Conservation (phyloP, 2,329 filamentous ascomycete genomes). For the Penicillium sp. region DNA sequence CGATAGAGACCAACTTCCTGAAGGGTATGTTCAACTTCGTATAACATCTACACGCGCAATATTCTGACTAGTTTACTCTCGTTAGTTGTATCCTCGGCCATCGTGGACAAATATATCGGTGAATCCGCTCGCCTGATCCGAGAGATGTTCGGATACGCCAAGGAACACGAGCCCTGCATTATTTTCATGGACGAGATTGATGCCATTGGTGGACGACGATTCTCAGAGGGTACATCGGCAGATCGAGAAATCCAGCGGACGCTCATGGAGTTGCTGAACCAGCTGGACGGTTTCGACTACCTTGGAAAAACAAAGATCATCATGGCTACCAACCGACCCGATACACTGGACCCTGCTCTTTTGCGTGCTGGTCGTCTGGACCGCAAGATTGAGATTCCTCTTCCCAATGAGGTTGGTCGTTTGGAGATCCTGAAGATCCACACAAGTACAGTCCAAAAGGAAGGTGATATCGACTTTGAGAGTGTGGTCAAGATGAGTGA, state of each 20-base stretch:
- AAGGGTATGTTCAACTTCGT: slow-evolving; percentile 64
- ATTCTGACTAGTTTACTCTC: slow-evolving; percentile 4
- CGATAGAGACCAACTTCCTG: slow-evolving; percentile 95
- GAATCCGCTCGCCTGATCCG: slow-evolving; percentile 95
- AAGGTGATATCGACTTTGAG: slow-evolving; percentile 97
- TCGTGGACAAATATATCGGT: slow-evolving; percentile 99
- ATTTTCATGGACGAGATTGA: slow-evolving; percentile 99
- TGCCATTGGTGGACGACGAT: slow-evolving; percentile 92
- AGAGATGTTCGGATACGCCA: slow-evolving; percentile 99
- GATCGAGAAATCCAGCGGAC: slow-evolving; percentile 98
- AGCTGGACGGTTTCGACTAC: slow-evolving; percentile 98
- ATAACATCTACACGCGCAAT: not conserved
- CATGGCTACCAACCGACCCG: slow-evolving; percentile 97
- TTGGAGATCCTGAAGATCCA: slow-evolving; percentile 99
- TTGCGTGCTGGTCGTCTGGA: slow-evolving; percentile 90
- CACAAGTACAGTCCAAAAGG: slow-evolving; percentile 75
- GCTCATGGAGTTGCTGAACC: slow-evolving; percentile 97
- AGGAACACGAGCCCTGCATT: slow-evolving; percentile 98
- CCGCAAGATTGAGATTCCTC: slow-evolving; percentile 94
- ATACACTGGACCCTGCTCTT: slow-evolving; percentile 90
- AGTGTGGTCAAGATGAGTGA: slow-evolving; percentile 99
- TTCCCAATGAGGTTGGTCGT: slow-evolving; percentile 94
- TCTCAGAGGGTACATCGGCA: slow-evolving; percentile 94
- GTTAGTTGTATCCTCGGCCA: slow-evolving; percentile 92
- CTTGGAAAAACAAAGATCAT: slow-evolving; percentile 99